Conservation (phyloP, 371 early-diverging fungal genomes). For the Funneliformis caledonium region DNA sequence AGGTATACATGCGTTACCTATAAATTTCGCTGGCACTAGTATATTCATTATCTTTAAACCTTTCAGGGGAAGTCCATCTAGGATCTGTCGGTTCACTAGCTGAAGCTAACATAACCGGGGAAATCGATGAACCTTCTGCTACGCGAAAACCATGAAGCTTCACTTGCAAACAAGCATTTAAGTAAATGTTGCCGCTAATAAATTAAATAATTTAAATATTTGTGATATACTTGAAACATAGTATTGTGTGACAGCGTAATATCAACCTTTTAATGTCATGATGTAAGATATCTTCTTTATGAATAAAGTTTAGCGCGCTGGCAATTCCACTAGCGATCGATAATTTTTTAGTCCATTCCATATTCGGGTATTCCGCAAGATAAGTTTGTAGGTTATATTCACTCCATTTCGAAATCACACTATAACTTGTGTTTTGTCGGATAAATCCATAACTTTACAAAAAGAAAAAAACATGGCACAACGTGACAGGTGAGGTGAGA, state of each 20-base stretch:
- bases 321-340: conserved; percentile 30
- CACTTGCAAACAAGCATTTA: neutral
- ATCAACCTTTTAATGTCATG: conserved; percentile 25
- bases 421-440: neutral
- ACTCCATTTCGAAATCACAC: neutral
- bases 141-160: conserved; percentile 28
- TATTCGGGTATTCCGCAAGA: neutral
- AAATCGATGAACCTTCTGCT: neutral
- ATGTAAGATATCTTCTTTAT: conserved; percentile 25
- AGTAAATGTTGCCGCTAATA: conserved; percentile 19
- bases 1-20: neutral
- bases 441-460: neutral
- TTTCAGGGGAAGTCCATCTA: conserved; percentile 30
- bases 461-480: too few relatives aligned
- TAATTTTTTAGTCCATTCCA: neutral
- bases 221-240: too few relatives aligned
- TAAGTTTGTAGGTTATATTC: conserved; percentile 8
- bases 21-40: conserved; percentile 19
- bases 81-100: neutral
- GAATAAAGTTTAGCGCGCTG: conserved; percentile 22
- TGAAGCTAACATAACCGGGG: neutral
- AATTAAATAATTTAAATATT: neutral
- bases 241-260: neutral
- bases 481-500: too few relatives aligned
- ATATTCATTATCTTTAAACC: neutral